A percentile compares a stretch with the other conserved stretches of the same genome.
Evolutionary conservation across 2,329 filamentous ascomycete genomes (phyloP).

Genomic region (Diaporthe batatas): DNA sequence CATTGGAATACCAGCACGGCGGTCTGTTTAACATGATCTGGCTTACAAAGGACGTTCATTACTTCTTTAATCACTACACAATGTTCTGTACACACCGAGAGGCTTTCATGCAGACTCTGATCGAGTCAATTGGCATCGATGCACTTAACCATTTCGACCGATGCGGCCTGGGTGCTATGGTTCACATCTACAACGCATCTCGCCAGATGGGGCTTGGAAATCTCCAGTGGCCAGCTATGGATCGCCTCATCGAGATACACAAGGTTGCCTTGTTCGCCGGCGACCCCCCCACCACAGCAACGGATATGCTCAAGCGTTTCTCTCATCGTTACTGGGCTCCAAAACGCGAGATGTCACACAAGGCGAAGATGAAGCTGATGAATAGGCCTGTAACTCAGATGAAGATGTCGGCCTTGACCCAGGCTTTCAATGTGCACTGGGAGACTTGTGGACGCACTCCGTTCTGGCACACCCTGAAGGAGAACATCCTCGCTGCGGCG

Average conservation of each 20-base stretch:
- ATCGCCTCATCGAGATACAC: neutral
- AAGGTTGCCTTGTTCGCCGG: slow-evolving; percentile 11
- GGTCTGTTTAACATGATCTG: neutral
- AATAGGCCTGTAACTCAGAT: neutral
- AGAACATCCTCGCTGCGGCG: neutral
- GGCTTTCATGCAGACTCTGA: neutral
- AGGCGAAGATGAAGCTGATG: neutral
- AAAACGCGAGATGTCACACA: neutral
- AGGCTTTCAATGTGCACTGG: neutral
- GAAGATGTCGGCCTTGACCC: neutral
- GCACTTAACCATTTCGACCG: neutral
- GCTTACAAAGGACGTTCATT: neutral
- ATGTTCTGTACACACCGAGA: neutral
- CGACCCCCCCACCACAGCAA: neutral
- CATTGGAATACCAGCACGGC: neutral
- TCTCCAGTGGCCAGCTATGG: neutral
- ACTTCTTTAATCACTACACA: neutral
- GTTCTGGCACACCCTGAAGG: neutral
- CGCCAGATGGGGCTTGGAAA: neutral
- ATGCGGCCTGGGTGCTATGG: neutral
- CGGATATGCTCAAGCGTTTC: neutral
- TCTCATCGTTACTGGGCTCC: neutral
- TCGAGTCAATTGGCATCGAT: neutral
- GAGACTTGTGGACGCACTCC: neutral
- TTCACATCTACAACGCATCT: neutral